phyloP scores from a whole-genome alignment of 2,329 filamentous ascomycete genomes.

The Blastomyces silverae region DNA sequence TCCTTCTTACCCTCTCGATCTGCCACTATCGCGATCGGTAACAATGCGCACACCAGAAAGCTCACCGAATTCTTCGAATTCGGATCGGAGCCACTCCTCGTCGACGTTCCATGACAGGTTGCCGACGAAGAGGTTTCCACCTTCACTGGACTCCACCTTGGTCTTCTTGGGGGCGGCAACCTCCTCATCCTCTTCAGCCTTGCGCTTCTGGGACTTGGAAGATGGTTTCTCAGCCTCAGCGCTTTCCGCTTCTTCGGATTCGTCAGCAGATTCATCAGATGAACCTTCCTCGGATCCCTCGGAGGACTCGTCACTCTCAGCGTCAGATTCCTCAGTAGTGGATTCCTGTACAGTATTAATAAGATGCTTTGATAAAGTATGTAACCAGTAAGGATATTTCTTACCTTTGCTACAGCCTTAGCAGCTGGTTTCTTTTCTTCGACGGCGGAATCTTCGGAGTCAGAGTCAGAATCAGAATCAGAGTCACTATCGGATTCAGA shows the following conservation, averaged over 20 bases:
- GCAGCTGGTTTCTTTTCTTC: conserved; percentile 20
- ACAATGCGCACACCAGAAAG: conserved; percentile 70
- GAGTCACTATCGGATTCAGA: conserved; percentile 25
- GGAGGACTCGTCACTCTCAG: not conserved
- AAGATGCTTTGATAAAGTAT: not conserved
- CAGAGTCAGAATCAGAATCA: conserved; percentile 26
- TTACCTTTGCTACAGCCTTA: conserved; percentile 23
- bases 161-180: conserved; percentile 50
- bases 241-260: conserved; percentile 24
- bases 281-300: conserved; percentile 15
- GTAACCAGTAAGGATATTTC: conserved; percentile 20
- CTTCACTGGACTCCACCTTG: conserved; percentile 49
- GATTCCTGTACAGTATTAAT: conserved; percentile 14
- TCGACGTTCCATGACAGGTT: conserved; percentile 88
- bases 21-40: conserved; percentile 70
- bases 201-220: conserved; percentile 40
- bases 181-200: conserved; percentile 42
- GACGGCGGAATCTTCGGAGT: conserved; percentile 19
- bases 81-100: conserved; percentile 69
- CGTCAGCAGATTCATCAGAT: conserved; percentile 29
- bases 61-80: conserved; percentile 74
- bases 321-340: conserved; percentile 11
- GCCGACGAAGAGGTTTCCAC: conserved; percentile 73
- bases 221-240: conserved; percentile 26
- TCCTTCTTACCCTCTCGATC: conserved; percentile 65